Base-by-base conservation (phyloP, 345 rosid species). In the Dimocarpus longan region DNA sequence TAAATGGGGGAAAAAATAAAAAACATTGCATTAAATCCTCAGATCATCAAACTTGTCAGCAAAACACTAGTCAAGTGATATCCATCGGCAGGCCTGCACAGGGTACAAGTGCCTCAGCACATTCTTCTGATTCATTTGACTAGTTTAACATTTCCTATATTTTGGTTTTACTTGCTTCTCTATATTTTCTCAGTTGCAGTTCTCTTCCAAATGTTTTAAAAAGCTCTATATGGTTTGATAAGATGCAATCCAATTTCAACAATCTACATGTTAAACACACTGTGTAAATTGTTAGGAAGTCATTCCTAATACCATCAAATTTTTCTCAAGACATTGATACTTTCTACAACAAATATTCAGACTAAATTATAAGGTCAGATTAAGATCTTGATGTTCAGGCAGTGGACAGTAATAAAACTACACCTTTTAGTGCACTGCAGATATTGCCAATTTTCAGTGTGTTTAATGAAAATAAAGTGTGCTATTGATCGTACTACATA, bases 161-260 rank as follows among this genome's bases (percentile, higher is more conserved):
- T n/a, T 15, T 54, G 8, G 19, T 65, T 26, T 64, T 19, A 26
- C 22, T 24, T 46, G 18, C 44, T 46, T 65, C 71, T 0, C 26
- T 26, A 46, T 44, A 22, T 40, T 44, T 43, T 19, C 69, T 13
- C 24, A 6, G 15, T 8, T 24, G 26, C 46, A 18, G 43, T 18
- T 26, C 15, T 75, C 43, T 46, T 48, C 52, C 57, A 42, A 70
- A 8, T 19, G 40, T 42, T 15, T 43, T 46, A 16, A 18, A 75
- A 28, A 70, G 11, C 80, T 70, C n/a, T 24, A 10, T 43, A 1
- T 19, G 59, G n/a, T 78, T 64, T 57, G 39, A 22, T 9, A 44
- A 19, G 68, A 42, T 44, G 52, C 42, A 78, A 16, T 52, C 73
- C 79, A 43, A 62, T 15, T 42, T 76, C 57, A 62, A 5, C 15